These are phyloP conservation scores for Thuja plicata DNA, from an alignment of 83 land plant genomes.

Conservation along the genomic window DNA sequence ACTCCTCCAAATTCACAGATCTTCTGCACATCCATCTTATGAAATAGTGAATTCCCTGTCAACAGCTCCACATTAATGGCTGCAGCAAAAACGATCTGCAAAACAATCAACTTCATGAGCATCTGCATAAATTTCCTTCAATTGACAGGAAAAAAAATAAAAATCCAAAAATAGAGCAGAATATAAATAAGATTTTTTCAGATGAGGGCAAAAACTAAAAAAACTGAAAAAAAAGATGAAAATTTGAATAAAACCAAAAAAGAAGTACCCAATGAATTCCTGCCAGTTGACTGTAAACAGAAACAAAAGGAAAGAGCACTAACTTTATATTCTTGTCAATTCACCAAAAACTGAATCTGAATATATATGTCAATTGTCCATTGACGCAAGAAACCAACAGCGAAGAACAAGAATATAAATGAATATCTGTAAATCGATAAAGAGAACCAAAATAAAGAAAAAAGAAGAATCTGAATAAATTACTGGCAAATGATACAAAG, in stretches of 20 bases:
- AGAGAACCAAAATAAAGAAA: not conserved
- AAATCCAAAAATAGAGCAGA: not conserved
- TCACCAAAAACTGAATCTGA: no score
- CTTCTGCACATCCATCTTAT: constrained; percentile 50
- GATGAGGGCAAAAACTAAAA: not conserved
- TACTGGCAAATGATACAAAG: not conserved
- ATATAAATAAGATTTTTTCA: not conserved
- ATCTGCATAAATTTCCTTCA: not conserved
- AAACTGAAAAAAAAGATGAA: not conserved
- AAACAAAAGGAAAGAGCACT: no score
- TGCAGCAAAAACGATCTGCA: constrained; percentile 59
- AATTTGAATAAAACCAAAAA: no score
- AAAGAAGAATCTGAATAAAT: not conserved
- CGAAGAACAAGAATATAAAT: no score
- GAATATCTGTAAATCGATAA: not conserved
- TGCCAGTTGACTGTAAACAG: not conserved
- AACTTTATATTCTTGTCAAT: no score
- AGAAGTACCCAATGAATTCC: no score
- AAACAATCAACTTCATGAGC: not conserved
- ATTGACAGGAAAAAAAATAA: constrained; percentile 1
- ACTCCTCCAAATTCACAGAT: constrained; percentile 46
- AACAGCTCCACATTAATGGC: constrained; percentile 42
- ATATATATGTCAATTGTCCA: no score
- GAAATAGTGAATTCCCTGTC: constrained; percentile 62
- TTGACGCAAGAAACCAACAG: no score